Evolutionary conservation across 1,284 basidiomycete genomes (phyloP), one percentile per base, ranked within the genome.

Genomic region (Rhodotorula sp.): DNA sequence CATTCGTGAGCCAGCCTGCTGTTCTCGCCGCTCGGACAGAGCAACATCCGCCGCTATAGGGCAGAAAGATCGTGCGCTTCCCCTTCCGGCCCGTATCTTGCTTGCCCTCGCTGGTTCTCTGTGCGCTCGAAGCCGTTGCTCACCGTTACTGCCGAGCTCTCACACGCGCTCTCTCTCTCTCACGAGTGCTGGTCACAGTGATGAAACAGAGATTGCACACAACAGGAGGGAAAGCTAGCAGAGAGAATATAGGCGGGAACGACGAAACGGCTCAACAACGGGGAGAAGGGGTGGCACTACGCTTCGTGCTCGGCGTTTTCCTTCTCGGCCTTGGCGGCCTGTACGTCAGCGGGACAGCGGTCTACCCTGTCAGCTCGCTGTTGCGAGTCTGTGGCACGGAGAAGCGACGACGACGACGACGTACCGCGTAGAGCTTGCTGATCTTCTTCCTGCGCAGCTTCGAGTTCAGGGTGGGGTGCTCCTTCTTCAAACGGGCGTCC

Each of bases 281-380:
- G 22, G 20, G 55, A 20, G 22, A 4, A 14, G 20, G 55, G 24
- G 22, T 3, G 18, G 20, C 18, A 33, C 33, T 30, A 56, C 22
- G 29, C 33, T 12, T 44, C 24, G 37, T 24, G 10, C 37, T 58
- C 37, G 56, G 20, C 22, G 24, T 58, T 58, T 24, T 37, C 37
- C 56, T 37, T 44, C 56, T 58, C 37, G 56, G 56, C 56, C 7
- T 54, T 54, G 26, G 53, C 53, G 26, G 53, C 53, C 53, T 54
- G 53, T 54, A 14, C 53, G 24, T 10, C 20, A 24, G n/a, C n/a
- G n/a, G n/a, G n/a, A n/a, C n/a, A n/a, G n/a, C n/a, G n/a, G n/a
- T n/a, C n/a, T n/a, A 20, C 29, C 20, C 1, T 33, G 6, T 15
- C 22, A 18, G 18, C 15, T 33, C 8, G 20, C 55, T 17, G 30